Base-by-base conservation (phyloP, 2,329 filamentous ascomycete genomes). In the Ophiostoma sp. region DNA sequence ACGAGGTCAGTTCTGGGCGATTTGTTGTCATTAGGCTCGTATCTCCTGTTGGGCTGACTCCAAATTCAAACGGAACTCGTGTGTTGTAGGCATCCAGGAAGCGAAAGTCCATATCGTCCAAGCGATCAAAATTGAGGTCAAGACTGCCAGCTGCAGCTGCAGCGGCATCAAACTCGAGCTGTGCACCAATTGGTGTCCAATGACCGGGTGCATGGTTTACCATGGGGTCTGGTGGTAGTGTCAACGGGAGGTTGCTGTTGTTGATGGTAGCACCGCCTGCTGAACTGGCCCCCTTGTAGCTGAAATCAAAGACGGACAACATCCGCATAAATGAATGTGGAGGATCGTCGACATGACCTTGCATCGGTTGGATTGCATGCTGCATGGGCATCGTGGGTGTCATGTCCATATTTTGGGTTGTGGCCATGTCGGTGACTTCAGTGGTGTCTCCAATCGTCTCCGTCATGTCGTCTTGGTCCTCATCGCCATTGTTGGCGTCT, bases 31-130 rank as follows among this genome's bases (percentile, higher is more conserved):
- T 17, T 6, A 50, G 48, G 17, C 12, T 50, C 2, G 48, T 28
- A 4, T 61, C 57, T 15, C 57, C 57, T 6, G 57, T 61, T 6
- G 57, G 57, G n/a, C 28, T 36, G 57, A 61, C 57, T 8, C 57
- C 57, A 36, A 61, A 61, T 28, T 61, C 57, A 36, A 61, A 61
- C 17, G 57, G 57, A 28, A 61, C 57, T 4, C 57, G 57, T 31
- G 57, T 36, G 31, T 61, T 61, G 31, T 61, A 61, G 1, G 57
- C 57, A 11, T 61, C 57, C 15, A 61, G 28, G 36, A 61, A 61
- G 15, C 57, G 57, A 36, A 61, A 61, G 57, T 61, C 57, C 57
- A 61, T 61, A 7, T 61, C 57, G 31, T 61, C 57, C 4, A 61
- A 8, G 8, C 36, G 6, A 28, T 61, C 57, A 11, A 61, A 61